Base-by-base conservation (phyloP, 495 filamentous ascomycete species). In the Penicillium dipodomyicola region DNA sequence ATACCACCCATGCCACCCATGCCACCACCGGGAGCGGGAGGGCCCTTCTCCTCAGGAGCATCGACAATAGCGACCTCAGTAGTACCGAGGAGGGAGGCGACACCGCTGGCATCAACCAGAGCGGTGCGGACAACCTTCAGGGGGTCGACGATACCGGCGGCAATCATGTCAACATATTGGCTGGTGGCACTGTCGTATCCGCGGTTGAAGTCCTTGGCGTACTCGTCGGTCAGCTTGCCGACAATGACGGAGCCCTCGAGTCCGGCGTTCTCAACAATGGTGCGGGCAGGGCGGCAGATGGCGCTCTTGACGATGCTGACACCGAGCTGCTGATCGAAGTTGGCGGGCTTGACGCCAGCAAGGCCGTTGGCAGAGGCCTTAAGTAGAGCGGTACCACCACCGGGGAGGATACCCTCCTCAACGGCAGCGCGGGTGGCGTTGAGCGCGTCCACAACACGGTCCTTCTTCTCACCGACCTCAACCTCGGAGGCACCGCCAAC, bases 251-350 rank as follows among this genome's bases (percentile, higher is more conserved):
- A 93, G 59, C 95, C 93, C 80, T 98, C 95, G 23, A 88, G 83
- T 63, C 94, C 94, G 64, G 94, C 94, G 76, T 98, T 98, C 84
- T 98, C 95, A 30, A 97, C 88, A 63, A 98, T 98, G 52, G 85
- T 96, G 63, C 90, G 83, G 52, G 95, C 94, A 33, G 94, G 94
- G 62, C 86, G 87, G 70, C 92, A 96, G 75, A 98, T 97, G 64
- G 94, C 94, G 68, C 86, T 92, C 85, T 94, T 96, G 80, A 98
- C 84, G 71, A 98, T 97, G 77, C 80, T 88, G 54, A 98, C 89
- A 85, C 94, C 94, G 63, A 97, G 90, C 80, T 96, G 91, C 82
- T 98, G 94, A 79, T 98, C 94, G 69, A 97, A 97, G 86, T 98
- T 98, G 79, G 81, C 78, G 48, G 88, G 68, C 84, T 96, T 96